These are phyloP conservation scores for Russula brevipes DNA, from an alignment of 768 basidiomycete species.

Conservation along the genomic window DNA sequence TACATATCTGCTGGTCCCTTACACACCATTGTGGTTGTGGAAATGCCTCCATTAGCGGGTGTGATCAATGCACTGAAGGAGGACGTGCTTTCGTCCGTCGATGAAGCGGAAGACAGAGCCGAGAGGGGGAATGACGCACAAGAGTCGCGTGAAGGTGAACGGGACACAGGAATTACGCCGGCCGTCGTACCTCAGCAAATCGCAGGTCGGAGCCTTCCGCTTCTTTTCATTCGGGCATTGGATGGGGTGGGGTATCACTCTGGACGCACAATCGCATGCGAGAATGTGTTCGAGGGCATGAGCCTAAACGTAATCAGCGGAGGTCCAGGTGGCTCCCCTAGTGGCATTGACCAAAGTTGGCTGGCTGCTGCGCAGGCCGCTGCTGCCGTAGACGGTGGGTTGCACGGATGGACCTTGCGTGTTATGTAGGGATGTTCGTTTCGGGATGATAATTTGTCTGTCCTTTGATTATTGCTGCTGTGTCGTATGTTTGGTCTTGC, in stretches of 20 bases:
- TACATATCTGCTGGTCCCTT: slow-evolving; percentile 50
- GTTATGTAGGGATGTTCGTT: slow-evolving; percentile 51
- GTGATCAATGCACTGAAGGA: slow-evolving; percentile 77
- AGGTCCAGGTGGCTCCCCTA: slow-evolving; percentile 41
- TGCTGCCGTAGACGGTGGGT: slow-evolving; percentile 56
- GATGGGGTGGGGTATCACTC: slow-evolving; percentile 91
- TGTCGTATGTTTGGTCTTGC: slow-evolving; percentile 2
- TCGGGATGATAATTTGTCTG: slow-evolving; percentile 9
- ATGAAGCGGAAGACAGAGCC: slow-evolving; percentile 34
- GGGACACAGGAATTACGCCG: slow-evolving; percentile 17
- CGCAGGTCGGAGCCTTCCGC: slow-evolving; percentile 62
- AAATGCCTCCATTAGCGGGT: slow-evolving; percentile 72
- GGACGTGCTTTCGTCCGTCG: slow-evolving; percentile 47
- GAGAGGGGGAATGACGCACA: slow-evolving; percentile 21
- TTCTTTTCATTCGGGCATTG: slow-evolving; percentile 73
- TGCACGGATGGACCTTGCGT: slow-evolving; percentile 74
- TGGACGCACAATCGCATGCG: slow-evolving; percentile 76
- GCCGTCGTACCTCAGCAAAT: slow-evolving; percentile 43
- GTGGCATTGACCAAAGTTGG: slow-evolving; percentile 58
- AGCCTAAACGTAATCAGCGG: slow-evolving; percentile 49
- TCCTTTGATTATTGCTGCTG: slow-evolving; percentile 10
- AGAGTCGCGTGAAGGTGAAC: slow-evolving; percentile 17
- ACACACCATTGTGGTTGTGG: slow-evolving; percentile 80
- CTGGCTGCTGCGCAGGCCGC: slow-evolving; percentile 69
- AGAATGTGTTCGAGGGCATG: slow-evolving; percentile 70